These are phyloP conservation scores for Lipomyces orientalis DNA, from an alignment of 805 yeast species.

Conservation along the genomic window DNA sequence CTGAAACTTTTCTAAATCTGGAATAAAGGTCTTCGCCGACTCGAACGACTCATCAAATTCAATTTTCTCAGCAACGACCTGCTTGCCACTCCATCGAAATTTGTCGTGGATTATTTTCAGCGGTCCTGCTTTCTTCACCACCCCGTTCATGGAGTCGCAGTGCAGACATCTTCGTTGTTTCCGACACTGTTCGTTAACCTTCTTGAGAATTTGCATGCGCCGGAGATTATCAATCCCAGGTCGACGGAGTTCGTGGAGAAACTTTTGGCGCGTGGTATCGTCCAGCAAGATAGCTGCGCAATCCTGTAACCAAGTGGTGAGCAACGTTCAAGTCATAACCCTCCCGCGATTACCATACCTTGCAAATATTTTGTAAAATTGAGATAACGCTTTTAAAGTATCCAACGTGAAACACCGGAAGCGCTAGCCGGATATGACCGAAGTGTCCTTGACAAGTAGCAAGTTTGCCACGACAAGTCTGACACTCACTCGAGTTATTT, in stretches of 20 bases:
- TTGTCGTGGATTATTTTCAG: slow-evolving; percentile 94
- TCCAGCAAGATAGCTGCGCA: slow-evolving; percentile 81
- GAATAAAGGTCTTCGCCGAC: slow-evolving; percentile 72
- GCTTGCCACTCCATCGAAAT: slow-evolving; percentile 94
- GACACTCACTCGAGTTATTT: slow-evolving; percentile 81
- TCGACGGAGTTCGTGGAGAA: slow-evolving; percentile 76
- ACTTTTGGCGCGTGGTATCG: slow-evolving; percentile 71
- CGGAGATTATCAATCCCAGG: slow-evolving; percentile 90
- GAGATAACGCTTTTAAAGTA: slow-evolving; percentile 90
- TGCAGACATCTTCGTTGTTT: slow-evolving; percentile 89
- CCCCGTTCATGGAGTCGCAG: slow-evolving; percentile 92
- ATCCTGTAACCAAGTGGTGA: slow-evolving; percentile 42
- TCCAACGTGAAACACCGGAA: slow-evolving; percentile 98
- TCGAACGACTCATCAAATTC: slow-evolving; percentile 88
- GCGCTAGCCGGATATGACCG: slow-evolving; percentile 89
- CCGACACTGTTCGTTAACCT: slow-evolving; percentile 87
- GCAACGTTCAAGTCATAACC: not conserved
- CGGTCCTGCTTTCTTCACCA: slow-evolving; percentile 96
- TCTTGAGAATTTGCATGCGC: slow-evolving; percentile 86
- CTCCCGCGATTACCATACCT: slow-evolving; percentile 43
- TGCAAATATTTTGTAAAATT: slow-evolving; percentile 89
- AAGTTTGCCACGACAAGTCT: slow-evolving; percentile 87
- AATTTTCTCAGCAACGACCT: slow-evolving; percentile 78
- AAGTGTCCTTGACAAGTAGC: slow-evolving; percentile 98
- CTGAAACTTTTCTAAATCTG: slow-evolving; percentile 86